A percentile compares a stretch with the other conserved stretches of the same genome.
Evolutionary conservation across 805 yeast genomes (phyloP).

Genomic region (Kazachstania kunashirensis): DNA sequence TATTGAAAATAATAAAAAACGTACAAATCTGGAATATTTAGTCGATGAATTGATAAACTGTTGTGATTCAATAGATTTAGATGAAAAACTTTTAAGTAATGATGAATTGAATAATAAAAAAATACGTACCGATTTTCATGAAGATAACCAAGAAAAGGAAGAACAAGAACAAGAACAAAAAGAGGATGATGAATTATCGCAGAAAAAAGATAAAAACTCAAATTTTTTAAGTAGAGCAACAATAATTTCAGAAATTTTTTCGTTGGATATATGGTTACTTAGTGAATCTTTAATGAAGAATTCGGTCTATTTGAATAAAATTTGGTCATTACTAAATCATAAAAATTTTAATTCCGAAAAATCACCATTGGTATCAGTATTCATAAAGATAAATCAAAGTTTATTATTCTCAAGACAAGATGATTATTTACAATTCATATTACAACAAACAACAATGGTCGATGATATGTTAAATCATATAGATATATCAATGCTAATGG

Average conservation of each 20-base stretch:
- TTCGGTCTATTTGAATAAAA: slow-evolving; percentile 45
- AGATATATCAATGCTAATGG: slow-evolving; percentile 85
- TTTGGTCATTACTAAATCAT: slow-evolving; percentile 69
- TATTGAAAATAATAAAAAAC: slow-evolving; percentile 6
- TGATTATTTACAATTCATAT: slow-evolving; percentile 21
- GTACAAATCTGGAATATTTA: slow-evolving; percentile 19
- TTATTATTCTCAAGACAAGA: slow-evolving; percentile 64
- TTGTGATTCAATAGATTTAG: slow-evolving; percentile 6
- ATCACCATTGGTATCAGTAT: slow-evolving; percentile 65
- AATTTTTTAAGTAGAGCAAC: slow-evolving; percentile 16
- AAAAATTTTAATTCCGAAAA: slow-evolving; percentile 45
- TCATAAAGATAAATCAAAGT: slow-evolving; percentile 80
- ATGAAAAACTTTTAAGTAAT: background rate
- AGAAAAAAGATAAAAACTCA: background rate
- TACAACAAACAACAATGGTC: slow-evolving; percentile 15
- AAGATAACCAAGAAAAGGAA: slow-evolving; percentile 1
- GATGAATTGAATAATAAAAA: background rate
- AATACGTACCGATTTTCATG: background rate
- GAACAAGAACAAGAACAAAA: slow-evolving; percentile 1
- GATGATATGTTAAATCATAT: slow-evolving; percentile 61
- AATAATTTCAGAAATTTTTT: slow-evolving; percentile 59
- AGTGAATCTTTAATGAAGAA: slow-evolving; percentile 80
- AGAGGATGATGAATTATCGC: slow-evolving; percentile 4
- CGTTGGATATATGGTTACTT: slow-evolving; percentile 87
- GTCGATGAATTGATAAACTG: slow-evolving; percentile 17